Conservation (phyloP, 78 protist species). For the Tieghemostelium lacteum region DNA sequence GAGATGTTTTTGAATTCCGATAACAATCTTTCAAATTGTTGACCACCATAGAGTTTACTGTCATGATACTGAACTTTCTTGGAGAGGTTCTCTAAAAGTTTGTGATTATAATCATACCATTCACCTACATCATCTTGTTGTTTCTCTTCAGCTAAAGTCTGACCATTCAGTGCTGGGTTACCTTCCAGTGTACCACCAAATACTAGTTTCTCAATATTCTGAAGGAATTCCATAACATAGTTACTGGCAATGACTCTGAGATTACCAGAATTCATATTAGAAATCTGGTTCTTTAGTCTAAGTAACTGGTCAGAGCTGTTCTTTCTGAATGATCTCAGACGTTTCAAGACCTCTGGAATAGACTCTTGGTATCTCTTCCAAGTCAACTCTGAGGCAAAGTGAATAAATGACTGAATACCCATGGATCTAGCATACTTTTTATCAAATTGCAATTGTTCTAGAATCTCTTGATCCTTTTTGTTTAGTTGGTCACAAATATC, state of each 20-base stretch:
- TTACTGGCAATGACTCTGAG: conserved; percentile 66
- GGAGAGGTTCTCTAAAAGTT: conserved; percentile 5
- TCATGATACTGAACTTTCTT: conserved; percentile 31
- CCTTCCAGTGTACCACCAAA: conserved; percentile 83
- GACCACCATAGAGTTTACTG: conserved; percentile 82
- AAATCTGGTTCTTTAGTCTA: conserved; percentile 37
- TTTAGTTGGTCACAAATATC: conserved; percentile 1
- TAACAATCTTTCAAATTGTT: conserved; percentile 82
- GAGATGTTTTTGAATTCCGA: conserved; percentile 63
- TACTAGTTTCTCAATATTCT: conserved; percentile 72
- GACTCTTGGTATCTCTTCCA: conserved; percentile 76
- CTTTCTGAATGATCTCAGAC: conserved; percentile 70
- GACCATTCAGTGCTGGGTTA: conserved; percentile 82
- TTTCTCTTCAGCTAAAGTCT: conserved; percentile 79
- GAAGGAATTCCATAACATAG: conserved; percentile 81
- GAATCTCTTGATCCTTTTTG: conserved; percentile 17
- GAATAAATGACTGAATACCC: conserved; percentile 58
- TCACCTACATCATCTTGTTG: conserved; percentile 84
- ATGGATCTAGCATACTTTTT: conserved; percentile 58
- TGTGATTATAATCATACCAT: conserved; percentile 66
- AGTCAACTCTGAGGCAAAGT: conserved; percentile 42
- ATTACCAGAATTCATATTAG: conserved; percentile 27
- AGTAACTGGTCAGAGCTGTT: conserved; percentile 38
- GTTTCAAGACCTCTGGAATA: conserved; percentile 76
- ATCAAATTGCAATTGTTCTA: conserved; percentile 83